Conservation (phyloP, 306 rosid species). For the Geum urbanum region DNA sequence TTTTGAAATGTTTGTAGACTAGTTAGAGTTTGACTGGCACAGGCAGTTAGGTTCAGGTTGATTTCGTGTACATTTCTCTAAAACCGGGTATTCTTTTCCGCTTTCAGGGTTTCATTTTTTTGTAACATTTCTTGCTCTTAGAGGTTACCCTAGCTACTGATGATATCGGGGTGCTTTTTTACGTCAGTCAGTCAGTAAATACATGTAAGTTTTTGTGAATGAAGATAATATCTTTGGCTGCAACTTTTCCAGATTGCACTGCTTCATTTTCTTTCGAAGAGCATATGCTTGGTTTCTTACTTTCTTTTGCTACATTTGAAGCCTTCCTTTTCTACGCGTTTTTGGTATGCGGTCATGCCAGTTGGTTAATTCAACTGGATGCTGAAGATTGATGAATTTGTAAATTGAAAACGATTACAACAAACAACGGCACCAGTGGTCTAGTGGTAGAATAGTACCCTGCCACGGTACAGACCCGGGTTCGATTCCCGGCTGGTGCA, state of each 20-base stretch:
- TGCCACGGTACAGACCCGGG: conserved; percentile 53
- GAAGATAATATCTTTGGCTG: conserved; percentile 2
- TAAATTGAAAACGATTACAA: too few species aligned
- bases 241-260: background rate
- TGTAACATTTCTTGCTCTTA: conserved; percentile 7
- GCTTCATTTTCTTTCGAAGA: background rate
- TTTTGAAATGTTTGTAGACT: conserved; percentile 23
- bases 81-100: conserved; percentile 12
- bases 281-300: background rate
- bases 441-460: conserved; percentile 91
- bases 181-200: background rate
- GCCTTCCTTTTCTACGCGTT: background rate
- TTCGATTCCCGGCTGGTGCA: conserved; percentile 89
- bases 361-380: too few species aligned
- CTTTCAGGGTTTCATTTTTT: background rate
- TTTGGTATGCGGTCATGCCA: too few species aligned
- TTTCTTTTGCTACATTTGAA: background rate
- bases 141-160: conserved; percentile 7
- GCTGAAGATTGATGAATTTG: too few species aligned
- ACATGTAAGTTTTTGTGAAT: conserved; percentile 11
- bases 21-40: conserved; percentile 18
- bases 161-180: background rate
- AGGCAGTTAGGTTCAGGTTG: conserved; percentile 25
- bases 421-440: conserved; percentile 54
- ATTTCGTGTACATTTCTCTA: conserved; percentile 15